Evolutionary conservation across 2,329 filamentous ascomycete species (phyloP), one percentile per base, ranked within the genome.

Genomic region (Meredithiella fracta): DNA sequence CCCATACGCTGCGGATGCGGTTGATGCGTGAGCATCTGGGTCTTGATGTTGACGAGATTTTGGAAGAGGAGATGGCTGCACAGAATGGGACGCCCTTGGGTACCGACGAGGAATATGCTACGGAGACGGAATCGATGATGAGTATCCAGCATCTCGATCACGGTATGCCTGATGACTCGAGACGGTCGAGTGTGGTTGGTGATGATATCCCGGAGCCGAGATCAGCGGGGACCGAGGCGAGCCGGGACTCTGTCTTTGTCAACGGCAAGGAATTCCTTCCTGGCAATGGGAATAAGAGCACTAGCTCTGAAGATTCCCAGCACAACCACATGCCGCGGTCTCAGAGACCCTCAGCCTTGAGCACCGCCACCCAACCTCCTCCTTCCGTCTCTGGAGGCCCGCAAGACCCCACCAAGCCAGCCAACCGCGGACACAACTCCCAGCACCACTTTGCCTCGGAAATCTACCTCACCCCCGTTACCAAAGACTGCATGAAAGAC

Each of bases 11-110:
- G 54, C 87, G 92, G 29, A 82, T 96, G 72, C 85, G 92, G 25
- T 74, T 97, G 51, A 97, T 97, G 92, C 80, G 91, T 60, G 92
- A 98, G 68, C 92, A 98, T 70, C 74, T 98, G 29, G 92, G 92
- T n/a, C 73, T 97, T 40, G 90, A 97, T 64, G 88, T 95, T 3
- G 92, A 98, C 66, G 86, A 87, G 64, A 83, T 96, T 59, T 80
- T 86, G 64, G 87, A 92, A 64, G 80, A 91, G 59, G 83, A 89
- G 61, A 76, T 83, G 53, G 76, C 79, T 61, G 78, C 79, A 26
- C 81, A 84, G 62, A 71, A 74, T 14, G 29, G 11, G 29, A 34
- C 5, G 5, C 11, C 29, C 11, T 74, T 75, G 53, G 54, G 34
- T n/a, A 53, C 56, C 31, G 73, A 75, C 3, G 31, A 52, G 9